These are phyloP conservation scores for Ulmus americana DNA, from an alignment of 331 rosid species.

Conservation along the genomic window DNA sequence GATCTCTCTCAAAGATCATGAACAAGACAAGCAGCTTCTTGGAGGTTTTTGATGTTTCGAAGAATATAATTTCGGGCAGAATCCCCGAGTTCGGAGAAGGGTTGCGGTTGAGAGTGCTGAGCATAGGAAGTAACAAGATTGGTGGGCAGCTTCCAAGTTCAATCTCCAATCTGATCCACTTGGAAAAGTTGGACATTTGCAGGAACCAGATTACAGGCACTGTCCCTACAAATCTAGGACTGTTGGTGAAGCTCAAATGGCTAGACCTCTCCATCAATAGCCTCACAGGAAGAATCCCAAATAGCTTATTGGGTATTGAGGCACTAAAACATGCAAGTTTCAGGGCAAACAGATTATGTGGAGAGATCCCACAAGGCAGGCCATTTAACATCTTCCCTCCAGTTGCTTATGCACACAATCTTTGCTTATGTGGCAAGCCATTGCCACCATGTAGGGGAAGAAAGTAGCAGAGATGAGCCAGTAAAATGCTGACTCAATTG, in stretches of 20 bases:
- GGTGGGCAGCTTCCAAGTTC: constrained; percentile 62
- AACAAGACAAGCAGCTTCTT: constrained; percentile 52
- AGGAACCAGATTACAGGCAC: constrained; percentile 71
- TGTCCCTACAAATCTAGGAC: constrained; percentile 60
- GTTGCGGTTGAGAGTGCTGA: constrained; percentile 53
- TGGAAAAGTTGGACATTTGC: constrained; percentile 60
- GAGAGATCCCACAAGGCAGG: constrained; percentile 83
- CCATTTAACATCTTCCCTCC: constrained; percentile 73
- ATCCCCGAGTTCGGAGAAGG: constrained; percentile 61
- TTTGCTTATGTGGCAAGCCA: constrained; percentile 86
- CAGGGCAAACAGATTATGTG: constrained; percentile 85
- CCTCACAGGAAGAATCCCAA: constrained; percentile 70
- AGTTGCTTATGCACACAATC: constrained; percentile 78
- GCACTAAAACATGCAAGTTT: constrained; percentile 67
- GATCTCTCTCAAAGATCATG: constrained; percentile 57
- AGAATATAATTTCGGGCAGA: constrained; percentile 60
- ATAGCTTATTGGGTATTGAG: constrained; percentile 57
- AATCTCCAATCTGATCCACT: constrained; percentile 55
- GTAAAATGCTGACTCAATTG: constrained; percentile 48
- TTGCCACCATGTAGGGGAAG: constrained; percentile 64
- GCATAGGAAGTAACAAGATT: constrained; percentile 58
- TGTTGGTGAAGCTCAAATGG: constrained; percentile 62
- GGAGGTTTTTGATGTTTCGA: constrained; percentile 73
- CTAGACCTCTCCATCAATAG: constrained; percentile 76
- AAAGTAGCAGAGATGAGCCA: constrained; percentile 37